Conservation (phyloP, 2,329 filamentous ascomycete genomes). For the Clonostachys chloroleuca region DNA sequence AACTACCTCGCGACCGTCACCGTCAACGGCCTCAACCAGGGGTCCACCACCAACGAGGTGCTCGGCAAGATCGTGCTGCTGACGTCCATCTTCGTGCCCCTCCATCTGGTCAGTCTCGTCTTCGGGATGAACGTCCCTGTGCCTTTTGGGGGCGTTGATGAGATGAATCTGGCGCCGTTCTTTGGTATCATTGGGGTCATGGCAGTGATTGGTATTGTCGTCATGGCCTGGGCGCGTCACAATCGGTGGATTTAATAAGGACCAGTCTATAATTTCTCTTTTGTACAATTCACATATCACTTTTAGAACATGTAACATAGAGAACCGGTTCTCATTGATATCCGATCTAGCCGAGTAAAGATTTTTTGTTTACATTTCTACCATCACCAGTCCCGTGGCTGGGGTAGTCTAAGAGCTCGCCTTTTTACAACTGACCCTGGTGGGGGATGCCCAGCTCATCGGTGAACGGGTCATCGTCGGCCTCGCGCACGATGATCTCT, state of each 20-base stretch:
- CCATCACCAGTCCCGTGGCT: no score
- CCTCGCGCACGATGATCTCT: background rate
- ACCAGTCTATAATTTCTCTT: background rate
- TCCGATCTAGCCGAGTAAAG: no score
- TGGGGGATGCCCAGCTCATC: constrained; percentile 1
- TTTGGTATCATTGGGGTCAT: constrained; percentile 47
- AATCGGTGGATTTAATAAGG: constrained; percentile 37
- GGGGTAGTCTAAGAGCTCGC: no score
- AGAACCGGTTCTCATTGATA: no score
- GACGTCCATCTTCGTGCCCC: constrained; percentile 90
- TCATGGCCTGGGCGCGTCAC: constrained; percentile 39
- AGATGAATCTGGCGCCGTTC: constrained; percentile 49
- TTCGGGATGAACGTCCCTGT: constrained; percentile 86
- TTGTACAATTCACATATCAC: background rate
- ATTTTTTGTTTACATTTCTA: no score
- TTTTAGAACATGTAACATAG: no score
- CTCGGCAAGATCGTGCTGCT: constrained; percentile 94
- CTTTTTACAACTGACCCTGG: background rate
- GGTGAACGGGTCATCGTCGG: constrained; percentile 2
- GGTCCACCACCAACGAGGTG: constrained; percentile 82
- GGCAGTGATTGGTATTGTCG: constrained; percentile 41
- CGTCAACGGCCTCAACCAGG: constrained; percentile 85
- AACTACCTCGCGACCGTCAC: constrained; percentile 95
- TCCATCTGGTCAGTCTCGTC: constrained; percentile 85
- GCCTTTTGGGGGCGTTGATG: constrained; percentile 49